Evolutionary conservation across 345 rosid species (phyloP).

Genomic region (Anastatica hierochuntica): DNA sequence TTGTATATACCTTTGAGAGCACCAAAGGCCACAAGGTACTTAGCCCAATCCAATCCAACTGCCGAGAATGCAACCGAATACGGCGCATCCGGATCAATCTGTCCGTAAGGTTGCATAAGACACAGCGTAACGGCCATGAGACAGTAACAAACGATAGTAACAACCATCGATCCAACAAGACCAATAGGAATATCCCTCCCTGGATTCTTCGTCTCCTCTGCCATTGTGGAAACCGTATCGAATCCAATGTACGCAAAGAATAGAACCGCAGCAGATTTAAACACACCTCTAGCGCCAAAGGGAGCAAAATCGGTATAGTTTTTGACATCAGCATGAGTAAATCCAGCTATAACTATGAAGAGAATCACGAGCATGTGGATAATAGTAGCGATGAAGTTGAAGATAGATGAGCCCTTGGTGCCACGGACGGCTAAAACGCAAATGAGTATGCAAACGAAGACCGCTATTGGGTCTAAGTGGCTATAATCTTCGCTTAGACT

Average conservation of each 20-base stretch:
- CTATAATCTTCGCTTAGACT: conserved; percentile 43
- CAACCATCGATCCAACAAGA: conserved; percentile 61
- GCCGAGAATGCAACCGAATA: conserved; percentile 63
- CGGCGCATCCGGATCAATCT: conserved; percentile 50
- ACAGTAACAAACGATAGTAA: conserved; percentile 48
- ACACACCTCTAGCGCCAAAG: conserved; percentile 42
- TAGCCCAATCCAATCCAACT: conserved; percentile 72
- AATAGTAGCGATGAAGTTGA: conserved; percentile 61
- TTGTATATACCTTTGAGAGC: conserved; percentile 51
- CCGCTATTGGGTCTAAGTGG: conserved; percentile 70
- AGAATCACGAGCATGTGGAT: conserved; percentile 55
- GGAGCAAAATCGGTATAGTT: conserved; percentile 56
- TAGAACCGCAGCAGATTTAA: conserved; percentile 57
- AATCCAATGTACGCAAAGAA: conserved; percentile 82
- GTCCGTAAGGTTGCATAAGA: conserved; percentile 45
- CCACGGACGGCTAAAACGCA: conserved; percentile 55
- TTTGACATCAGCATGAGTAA: conserved; percentile 39
- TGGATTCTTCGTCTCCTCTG: conserved; percentile 82
- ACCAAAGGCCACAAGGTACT: conserved; percentile 65
- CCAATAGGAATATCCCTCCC: conserved; percentile 73
- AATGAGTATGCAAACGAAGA: conserved; percentile 29
- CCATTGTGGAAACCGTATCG: conserved; percentile 85
- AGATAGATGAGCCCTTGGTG: conserved; percentile 67
- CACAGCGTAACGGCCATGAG: conserved; percentile 44
- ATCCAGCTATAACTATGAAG: conserved; percentile 64